Evolutionary conservation across 2,329 filamentous ascomycete species (phyloP).

Genomic region (Neoascochyta sp.): DNA sequence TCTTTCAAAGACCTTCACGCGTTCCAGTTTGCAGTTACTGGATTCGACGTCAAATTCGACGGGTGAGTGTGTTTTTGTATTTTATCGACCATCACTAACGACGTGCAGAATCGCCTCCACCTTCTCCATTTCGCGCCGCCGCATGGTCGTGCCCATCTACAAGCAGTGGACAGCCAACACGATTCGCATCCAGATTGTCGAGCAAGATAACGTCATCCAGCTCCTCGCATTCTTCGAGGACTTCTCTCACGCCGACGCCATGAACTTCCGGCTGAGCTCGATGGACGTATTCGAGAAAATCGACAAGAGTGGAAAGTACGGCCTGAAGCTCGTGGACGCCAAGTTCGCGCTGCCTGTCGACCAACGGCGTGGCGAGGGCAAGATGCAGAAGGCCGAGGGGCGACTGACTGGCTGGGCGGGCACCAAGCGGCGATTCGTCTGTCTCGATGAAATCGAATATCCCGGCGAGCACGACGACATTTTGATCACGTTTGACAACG

Average conservation of each 20-base stretch:
- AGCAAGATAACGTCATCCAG: conserved; percentile 70
- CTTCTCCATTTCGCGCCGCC: conserved; percentile 76
- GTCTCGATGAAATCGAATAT: conserved; percentile 81
- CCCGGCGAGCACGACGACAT: conserved; percentile 93
- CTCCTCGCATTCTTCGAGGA: conserved; percentile 84
- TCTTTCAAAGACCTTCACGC: conserved; percentile 60
- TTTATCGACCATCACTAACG: conserved; percentile 15
- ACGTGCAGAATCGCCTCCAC: conserved; percentile 55
- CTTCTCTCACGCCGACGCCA: conserved; percentile 79
- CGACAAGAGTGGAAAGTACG: conserved; percentile 56
- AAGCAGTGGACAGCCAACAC: conserved; percentile 89
- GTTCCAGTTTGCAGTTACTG: conserved; percentile 76
- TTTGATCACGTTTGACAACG: conserved; percentile 75
- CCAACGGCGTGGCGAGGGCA: conserved; percentile 48
- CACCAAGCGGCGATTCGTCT: conserved; percentile 71
- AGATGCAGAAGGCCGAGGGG: conserved; percentile 48
- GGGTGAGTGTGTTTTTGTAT: conserved; percentile 18
- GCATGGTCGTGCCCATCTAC: conserved; percentile 88
- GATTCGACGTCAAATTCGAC: conserved; percentile 61
- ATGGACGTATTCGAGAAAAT: conserved; percentile 74
- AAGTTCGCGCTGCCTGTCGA: conserved; percentile 78
- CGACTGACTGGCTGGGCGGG: conserved; percentile 47
- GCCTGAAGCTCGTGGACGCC: conserved; percentile 78
- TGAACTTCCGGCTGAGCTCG: conserved; percentile 82
- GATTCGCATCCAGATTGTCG: conserved; percentile 75